Evolutionary conservation across 148 eudicot species (phyloP), one percentile per base, ranked within the genome.

Genomic region (Diospyros lotus): DNA sequence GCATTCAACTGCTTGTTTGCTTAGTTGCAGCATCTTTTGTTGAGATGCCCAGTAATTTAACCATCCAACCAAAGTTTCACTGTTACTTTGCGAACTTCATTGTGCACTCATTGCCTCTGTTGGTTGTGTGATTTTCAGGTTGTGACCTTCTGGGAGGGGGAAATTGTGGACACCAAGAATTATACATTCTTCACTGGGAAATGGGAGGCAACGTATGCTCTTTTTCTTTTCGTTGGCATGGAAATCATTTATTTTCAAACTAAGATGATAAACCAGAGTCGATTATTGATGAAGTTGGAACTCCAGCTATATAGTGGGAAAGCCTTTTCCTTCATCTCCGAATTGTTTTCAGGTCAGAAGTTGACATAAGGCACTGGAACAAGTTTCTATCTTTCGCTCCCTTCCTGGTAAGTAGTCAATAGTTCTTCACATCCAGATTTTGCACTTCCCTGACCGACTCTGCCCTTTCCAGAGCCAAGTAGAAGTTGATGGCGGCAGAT

Each of bases 101-200:
- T 48, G 65, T 66, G 28, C 4, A 8, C 8, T 48, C 52, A 48
- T 48, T 48, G 4, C 8, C 52, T 48, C 42, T 71, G 67, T 60
- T 53, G 14, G 41, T 6, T 38, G 28, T 61, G 67, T 41, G 62
- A 42, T 73, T 60, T 70, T 78, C 83, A 94, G 98, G 97, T 94
- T 62, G 89, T 92, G 54, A 94, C 97, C 39, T 94, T 94, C 80
- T 94, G 98, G 98, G 98, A 94, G 81, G 98, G 98, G 54, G 98
- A 94, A 81, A 92, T 94, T 75, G 98, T 94, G 78, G 98, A 94
- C 81, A 89, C 90, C 63, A 88, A 83, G 89, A 94, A 92, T 62
- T 81, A 86, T 81, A 92, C 96, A 53, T 94, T 94, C 87, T 89
- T 86, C 81, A 94, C 98, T 64, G 90, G 91, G 61, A 94, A 94